Base-by-base conservation (phyloP, 2,329 filamentous ascomycete genomes). In the Xylariales sp. region DNA sequence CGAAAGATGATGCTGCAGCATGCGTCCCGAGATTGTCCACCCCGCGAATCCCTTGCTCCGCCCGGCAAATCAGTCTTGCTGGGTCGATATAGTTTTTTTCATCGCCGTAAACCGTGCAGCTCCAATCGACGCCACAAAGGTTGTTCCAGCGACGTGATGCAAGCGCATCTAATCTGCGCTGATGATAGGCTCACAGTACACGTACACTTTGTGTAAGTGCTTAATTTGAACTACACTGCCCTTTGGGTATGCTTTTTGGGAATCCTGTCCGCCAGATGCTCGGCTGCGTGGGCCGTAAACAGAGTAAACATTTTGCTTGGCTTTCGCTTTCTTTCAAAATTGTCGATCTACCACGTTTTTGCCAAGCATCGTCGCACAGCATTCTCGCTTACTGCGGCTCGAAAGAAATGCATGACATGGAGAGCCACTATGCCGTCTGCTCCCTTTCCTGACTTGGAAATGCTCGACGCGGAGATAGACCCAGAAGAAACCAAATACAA, bases 301-400 rank as follows among this genome's bases (percentile, higher is more conserved):
- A 34, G 18, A 43, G 43, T n/a, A 14, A 39, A 4, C 6, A n/a
- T 50, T 62, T 41, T 53, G 18, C 62, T 68, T 59, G 28, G 57
- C 50, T 43, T 34, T 43, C 48, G n/a, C 46, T 56, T 45, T 30
- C 18, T 59, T 59, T 62, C 43, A 18, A 36, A 39, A 49, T 23
- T 28, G 64, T 64, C 54, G 67, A 65, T 69, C 67, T 48, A 41
- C 63, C 62, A 65, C 65, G 62, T 63, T 69, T 67, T 67, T 60
- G 39, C 63, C 61, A n/a, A 65, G 48, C 49, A 64, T 68, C 45
- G 62, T 69, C 45, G 46, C 69, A 71, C 69, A 52, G 53, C 67
- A 65, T 62, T 4, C 61, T 71, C 69, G 69, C 69, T 68, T 67
- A 64, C 65, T 67, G 69, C 69, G 69, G 69, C 67, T 69, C 59